A percentile compares a stretch with the other conserved stretches of the same genome.
These are phyloP conservation scores for Typha latifolia DNA, from an alignment of 176 grass and related monocot species.

Conservation along the genomic window DNA sequence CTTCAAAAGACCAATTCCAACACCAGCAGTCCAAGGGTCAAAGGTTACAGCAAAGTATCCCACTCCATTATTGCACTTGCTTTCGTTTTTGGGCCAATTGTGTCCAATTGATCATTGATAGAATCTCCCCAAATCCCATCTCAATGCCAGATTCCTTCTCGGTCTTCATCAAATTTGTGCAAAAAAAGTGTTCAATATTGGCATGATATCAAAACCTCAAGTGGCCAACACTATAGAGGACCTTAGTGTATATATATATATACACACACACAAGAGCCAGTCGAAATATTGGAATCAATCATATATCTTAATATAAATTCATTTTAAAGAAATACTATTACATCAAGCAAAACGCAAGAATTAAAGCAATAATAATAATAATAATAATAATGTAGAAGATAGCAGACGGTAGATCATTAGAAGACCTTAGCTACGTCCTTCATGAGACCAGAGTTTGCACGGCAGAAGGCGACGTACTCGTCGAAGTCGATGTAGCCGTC, in stretches of 20 bases:
- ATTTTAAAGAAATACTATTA: too few relatives aligned
- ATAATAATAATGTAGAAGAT: background rate
- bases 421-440: slow-evolving; percentile 95
- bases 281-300: too few relatives aligned
- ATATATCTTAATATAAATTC: too few relatives aligned
- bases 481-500: slow-evolving; percentile 72
- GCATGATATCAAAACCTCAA: slow-evolving; percentile 27
- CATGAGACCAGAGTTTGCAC: slow-evolving; percentile 77
- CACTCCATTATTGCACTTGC: background rate
- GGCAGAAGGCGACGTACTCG: slow-evolving; percentile 86
- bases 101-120: background rate
- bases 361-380: background rate
- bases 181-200: background rate
- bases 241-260: background rate
- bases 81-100: background rate
- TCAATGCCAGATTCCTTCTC: slow-evolving; percentile 4
- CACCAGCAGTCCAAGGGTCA: slow-evolving; percentile 2
- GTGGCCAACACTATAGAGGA: slow-evolving; percentile 17
- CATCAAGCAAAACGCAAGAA: too few relatives aligned
- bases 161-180: background rate
- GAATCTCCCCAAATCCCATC: background rate
- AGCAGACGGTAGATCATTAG: slow-evolving; percentile 8
- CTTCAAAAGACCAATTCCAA: background rate
- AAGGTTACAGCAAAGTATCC: background rate
- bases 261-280: background rate